Base-by-base conservation (phyloP, 176 grass and related monocot genomes). In the barley (Hordeum vulgare) region DNA sequence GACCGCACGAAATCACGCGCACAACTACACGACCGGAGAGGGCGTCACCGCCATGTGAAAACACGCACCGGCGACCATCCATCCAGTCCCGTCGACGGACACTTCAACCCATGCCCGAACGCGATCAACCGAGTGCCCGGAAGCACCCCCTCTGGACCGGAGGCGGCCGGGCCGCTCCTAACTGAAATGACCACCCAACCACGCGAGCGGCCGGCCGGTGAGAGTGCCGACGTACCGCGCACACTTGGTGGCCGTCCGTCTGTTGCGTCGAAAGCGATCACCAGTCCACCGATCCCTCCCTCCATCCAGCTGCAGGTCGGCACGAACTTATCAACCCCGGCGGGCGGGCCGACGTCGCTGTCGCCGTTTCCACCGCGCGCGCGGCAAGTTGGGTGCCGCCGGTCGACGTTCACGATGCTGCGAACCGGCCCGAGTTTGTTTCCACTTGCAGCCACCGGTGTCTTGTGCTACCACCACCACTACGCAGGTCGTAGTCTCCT, bases 391-490 rank as follows among this genome's bases (percentile, higher is more conserved):
- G 78, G 83, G 71, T 84, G 88, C 78, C 88, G 79, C 76, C 88
- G 71, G 67, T 86, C 88, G 88, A 37, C 88, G 45, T 78, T 71
- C 73, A 79, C 88, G 44, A 90, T 78, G 83, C 88, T 68, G 71
- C 72, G 76, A 86, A 49, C 69, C 78, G 78, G 72, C 78, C 77
- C 24, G 24, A 66, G 69, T 27, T 69, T 41, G 82, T 70, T 76
- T 78, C 82, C 83, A 85, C 73, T 85, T 77, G 81, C 67, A 23
- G 20, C 24, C 66, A 34, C 11, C 36, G 66, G 21, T 5, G 67
- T 17, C 47, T 18, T 51, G 47, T 51, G 18, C 47, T 1, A 49
- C 9, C 27, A 15, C n/a, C n/a, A n/a, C n/a, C n/a, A n/a, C n/a
- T n/a, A n/a, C n/a, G n/a, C n/a, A n/a, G n/a, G 25, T 28, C 33